Evolutionary conservation across 2,329 filamentous ascomycete species (phyloP), one percentile per base, ranked within the genome.

Genomic region (Tolypocladium capitatum): DNA sequence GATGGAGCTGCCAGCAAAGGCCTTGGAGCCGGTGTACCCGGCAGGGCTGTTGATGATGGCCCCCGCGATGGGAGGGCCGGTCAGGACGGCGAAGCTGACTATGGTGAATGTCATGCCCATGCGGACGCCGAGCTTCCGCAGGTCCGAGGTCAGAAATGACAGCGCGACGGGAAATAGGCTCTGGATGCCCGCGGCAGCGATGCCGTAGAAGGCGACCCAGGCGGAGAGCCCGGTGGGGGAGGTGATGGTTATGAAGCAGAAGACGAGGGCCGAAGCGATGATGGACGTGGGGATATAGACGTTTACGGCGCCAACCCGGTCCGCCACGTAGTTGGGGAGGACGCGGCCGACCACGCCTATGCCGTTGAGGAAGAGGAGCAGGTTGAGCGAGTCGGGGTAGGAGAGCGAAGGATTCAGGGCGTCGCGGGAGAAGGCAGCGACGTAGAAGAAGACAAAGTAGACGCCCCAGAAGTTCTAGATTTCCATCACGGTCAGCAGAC

Each of bases 301-400:
- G 57, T 83, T 86, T 49, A 86, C 60, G 0, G 76, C 69, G 0
- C 83, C 83, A 18, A 67, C 48, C 9, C 60, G 59, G 64, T 85
- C 80, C 3, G 81, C 80, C 1, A 81, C 53, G 52, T 72, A 66
- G 58, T 74, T 79, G 1, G 80, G 80, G 0, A 78, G 52, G 11
- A 83, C 49, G 0, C 82, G 75, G 10, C 80, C 79, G 2, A 76
- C 49, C 14, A 78, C 48, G 1, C 81, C 79, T 11, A 80, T 68
- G 20, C 75, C 80, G 61, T 86, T 87, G 57, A 84, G 67, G 4
- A 85, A 66, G 27, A 85, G 68, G 13, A 86, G 65, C 8, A 86
- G 60, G 55, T 81, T 74, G 45, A 84, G 71, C 5, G 78, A 72
- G 32, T 70, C 66, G 3, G 63, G 63, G 56, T 74, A 76, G 2